A percentile compares a stretch with the other conserved stretches of the same genome.
phyloP scores from a whole-genome alignment of 345 rosid genomes.

The Psidium friedrichsthalianum region DNA sequence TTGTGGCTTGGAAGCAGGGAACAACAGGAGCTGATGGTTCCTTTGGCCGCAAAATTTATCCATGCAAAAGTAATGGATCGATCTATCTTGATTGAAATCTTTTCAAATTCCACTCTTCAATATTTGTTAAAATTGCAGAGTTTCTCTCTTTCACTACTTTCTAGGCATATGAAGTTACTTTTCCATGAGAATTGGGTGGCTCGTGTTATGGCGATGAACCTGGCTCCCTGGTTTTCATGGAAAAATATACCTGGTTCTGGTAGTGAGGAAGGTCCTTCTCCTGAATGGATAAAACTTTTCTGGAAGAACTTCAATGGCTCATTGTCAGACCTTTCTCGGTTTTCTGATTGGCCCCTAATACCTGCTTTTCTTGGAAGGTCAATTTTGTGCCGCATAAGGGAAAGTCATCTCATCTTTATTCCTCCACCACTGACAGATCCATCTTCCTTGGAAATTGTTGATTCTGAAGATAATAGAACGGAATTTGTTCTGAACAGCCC shows the following conservation, averaged over 20 bases:
- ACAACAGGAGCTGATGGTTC: constrained; percentile 67
- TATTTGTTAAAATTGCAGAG: constrained; percentile 43
- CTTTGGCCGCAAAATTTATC: constrained; percentile 65
- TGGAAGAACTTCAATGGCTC: constrained; percentile 73
- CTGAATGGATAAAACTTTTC: constrained; percentile 79
- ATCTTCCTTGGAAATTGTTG: constrained; percentile 15
- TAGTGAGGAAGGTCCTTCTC: constrained; percentile 72
- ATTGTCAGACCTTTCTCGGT: constrained; percentile 51
- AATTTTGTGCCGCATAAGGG: constrained; percentile 75
- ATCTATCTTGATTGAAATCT: constrained; percentile 45
- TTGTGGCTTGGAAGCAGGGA: constrained; percentile 85
- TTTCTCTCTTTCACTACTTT: constrained; percentile 62
- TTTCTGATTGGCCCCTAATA: constrained; percentile 86
- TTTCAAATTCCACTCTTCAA: constrained; percentile 43
- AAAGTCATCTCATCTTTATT: constrained; percentile 56
- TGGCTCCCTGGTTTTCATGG: constrained; percentile 94
- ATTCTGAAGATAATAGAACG: constrained; percentile 16
- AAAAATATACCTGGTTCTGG: constrained; percentile 42
- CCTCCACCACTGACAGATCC: constrained; percentile 44
- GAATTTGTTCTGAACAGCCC: constrained; percentile 18
- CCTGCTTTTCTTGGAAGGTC: constrained; percentile 95
- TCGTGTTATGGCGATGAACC: constrained; percentile 47
- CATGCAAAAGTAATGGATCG: constrained; percentile 74
- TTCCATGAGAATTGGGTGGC: constrained; percentile 75
- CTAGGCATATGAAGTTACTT: constrained; percentile 60